These are phyloP conservation scores for Daedaleopsis sinensis DNA, from an alignment of 768 basidiomycete genomes.

Conservation along the genomic window DNA sequence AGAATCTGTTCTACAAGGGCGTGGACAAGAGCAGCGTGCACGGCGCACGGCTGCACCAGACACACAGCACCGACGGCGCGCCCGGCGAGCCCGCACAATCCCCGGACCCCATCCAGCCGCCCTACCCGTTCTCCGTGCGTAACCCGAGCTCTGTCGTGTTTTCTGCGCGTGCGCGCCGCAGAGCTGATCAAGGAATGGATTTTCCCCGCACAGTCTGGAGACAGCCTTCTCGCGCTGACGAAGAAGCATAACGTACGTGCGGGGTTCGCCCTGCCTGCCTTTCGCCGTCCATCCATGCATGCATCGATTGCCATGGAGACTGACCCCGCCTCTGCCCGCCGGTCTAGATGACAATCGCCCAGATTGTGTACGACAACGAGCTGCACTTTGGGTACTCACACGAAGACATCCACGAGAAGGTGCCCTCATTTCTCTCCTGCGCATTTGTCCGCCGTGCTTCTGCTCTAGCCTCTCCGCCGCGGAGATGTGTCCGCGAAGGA, in stretches of 20 bases:
- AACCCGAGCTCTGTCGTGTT: neutral
- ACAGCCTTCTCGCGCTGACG: constrained; percentile 73
- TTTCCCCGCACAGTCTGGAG: constrained; percentile 55
- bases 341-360: constrained; percentile 85
- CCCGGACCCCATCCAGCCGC: constrained; percentile 60
- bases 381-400: constrained; percentile 76
- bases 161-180: neutral
- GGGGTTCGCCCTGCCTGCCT: neutral
- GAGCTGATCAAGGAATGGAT: neutral
- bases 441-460: neutral
- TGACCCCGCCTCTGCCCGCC: constrained; percentile 3
- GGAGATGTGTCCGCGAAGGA: neutral
- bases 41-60: constrained; percentile 75
- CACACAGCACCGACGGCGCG: constrained; percentile 39
- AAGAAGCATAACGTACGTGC: constrained; percentile 77
- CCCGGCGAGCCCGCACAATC: constrained; percentile 11
- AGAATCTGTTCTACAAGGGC: constrained; percentile 94
- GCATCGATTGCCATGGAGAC: constrained; percentile 18
- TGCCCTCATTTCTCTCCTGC: constrained; percentile 29
- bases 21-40: constrained; percentile 84
- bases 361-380: constrained; percentile 94
- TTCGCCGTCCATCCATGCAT: neutral
- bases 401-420: constrained; percentile 75
- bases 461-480: neutral
- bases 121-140: constrained; percentile 67